Evolutionary conservation across 345 rosid genomes (phyloP).

Genomic region (Punica granatum): DNA sequence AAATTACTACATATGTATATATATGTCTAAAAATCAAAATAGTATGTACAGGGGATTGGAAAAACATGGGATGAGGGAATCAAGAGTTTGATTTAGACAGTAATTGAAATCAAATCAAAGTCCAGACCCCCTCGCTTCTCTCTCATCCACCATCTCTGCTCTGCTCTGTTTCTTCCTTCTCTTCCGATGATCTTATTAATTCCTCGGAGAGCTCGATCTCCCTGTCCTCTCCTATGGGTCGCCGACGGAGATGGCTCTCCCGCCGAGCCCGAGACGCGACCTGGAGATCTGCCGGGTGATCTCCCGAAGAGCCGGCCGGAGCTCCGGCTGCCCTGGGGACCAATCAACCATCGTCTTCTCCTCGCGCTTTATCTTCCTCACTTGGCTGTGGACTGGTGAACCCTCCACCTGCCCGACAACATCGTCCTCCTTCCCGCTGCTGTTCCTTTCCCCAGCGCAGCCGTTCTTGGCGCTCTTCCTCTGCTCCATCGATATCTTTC

Average conservation of each 20-base stretch:
- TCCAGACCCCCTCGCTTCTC: neutral
- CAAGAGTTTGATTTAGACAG: neutral
- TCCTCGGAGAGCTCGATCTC: neutral
- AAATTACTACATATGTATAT: no score
- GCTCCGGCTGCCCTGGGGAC: conserved; percentile 24
- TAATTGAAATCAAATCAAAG: neutral
- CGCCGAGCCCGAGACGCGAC: conserved; percentile 30
- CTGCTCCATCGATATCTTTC: conserved; percentile 1
- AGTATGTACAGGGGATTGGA: neutral
- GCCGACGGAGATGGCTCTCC: conserved; percentile 24
- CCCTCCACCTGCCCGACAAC: conserved; percentile 5
- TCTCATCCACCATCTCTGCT: neutral
- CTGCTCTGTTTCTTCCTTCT: neutral
- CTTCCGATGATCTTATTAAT: neutral
- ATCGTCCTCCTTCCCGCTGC: conserved; percentile 5
- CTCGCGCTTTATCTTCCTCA: conserved; percentile 30
- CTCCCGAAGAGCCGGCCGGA: conserved; percentile 20
- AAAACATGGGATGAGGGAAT: neutral
- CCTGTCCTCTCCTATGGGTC: conserved; percentile 1
- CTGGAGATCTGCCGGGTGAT: conserved; percentile 21
- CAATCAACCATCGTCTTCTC: conserved; percentile 15
- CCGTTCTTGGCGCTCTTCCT: neutral
- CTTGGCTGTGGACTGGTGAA: conserved; percentile 29
- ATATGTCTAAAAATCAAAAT: no score
- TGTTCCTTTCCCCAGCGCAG: neutral